These are phyloP conservation scores for Xylaria bambusicola DNA, from an alignment of 495 filamentous ascomycete species.

Conservation along the genomic window DNA sequence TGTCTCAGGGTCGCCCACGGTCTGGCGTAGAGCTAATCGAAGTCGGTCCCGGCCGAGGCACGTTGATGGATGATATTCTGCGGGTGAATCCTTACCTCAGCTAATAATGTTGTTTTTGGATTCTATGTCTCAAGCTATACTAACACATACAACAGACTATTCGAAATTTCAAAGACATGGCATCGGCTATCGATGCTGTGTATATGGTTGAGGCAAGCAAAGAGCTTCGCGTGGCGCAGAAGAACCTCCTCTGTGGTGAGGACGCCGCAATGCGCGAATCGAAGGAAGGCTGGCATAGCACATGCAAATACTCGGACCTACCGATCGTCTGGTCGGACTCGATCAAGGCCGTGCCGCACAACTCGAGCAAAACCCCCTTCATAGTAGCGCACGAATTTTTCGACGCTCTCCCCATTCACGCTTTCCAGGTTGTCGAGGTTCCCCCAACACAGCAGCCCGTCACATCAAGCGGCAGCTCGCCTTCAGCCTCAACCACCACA, in stretches of 20 bases:
- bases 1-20: constrained; percentile 74
- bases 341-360: constrained; percentile 69
- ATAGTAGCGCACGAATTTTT: constrained; percentile 98
- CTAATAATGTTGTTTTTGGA: not conserved
- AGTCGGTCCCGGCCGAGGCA: constrained; percentile 91
- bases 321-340: constrained; percentile 91
- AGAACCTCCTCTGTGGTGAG: constrained; percentile 78
- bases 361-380: constrained; percentile 73
- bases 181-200: constrained; percentile 74
- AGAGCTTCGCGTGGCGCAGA: constrained; percentile 73
- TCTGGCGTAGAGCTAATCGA: constrained; percentile 84
- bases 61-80: constrained; percentile 95
- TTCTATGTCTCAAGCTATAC: not conserved
- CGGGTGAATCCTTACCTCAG: constrained; percentile 59
- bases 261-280: constrained; percentile 65
- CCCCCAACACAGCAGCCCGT: constrained; percentile 46
- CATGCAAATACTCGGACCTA: constrained; percentile 69
- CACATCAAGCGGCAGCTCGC: constrained; percentile 32
- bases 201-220: constrained; percentile 91
- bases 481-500: constrained; percentile 42
- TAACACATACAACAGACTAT: constrained; percentile 62
- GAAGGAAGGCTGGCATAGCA: constrained; percentile 73
- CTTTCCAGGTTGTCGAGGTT: constrained; percentile 72
- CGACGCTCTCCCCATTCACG: constrained; percentile 96
- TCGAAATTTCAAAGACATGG: constrained; percentile 75